Evolutionary conservation across 2,329 filamentous ascomycete species (phyloP).

Genomic region (Fusarium tanahbumbuense): DNA sequence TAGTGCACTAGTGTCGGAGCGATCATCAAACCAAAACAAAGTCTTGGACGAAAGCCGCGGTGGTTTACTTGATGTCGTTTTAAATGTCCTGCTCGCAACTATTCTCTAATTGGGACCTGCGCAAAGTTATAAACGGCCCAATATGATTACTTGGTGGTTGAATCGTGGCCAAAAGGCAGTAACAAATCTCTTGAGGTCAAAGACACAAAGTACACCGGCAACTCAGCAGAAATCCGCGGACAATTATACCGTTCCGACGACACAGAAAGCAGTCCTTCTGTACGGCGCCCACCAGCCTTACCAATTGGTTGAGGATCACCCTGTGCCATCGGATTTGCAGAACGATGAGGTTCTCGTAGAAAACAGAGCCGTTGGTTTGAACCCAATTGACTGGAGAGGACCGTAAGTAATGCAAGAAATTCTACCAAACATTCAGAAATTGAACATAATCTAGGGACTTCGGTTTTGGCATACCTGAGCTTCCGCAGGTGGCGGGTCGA

Average conservation of each 20-base stretch:
- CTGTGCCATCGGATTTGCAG: conserved; percentile 52
- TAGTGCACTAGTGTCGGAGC: not conserved
- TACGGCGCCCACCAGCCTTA: conserved; percentile 57
- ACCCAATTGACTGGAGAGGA: conserved; percentile 82
- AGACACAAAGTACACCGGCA: not conserved
- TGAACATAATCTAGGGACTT: conserved; percentile 64
- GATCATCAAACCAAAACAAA: not conserved
- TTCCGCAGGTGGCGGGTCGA: conserved; percentile 76
- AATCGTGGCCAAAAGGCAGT: not conserved
- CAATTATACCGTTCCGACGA: not conserved
- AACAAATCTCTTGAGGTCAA: not conserved
- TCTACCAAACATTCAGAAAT: not conserved
- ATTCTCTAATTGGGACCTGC: accelerated
- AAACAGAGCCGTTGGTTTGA: conserved; percentile 67
- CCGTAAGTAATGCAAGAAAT: conserved; percentile 62
- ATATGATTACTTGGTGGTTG: not conserved
- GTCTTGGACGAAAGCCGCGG: not conserved
- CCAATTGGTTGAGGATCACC: conserved; percentile 47
- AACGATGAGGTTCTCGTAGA: conserved; percentile 52
- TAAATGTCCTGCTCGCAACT: not conserved
- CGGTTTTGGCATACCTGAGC: conserved; percentile 74
- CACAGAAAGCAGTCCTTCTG: not conserved
- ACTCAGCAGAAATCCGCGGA: not conserved
- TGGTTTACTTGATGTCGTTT: too few relatives aligned
- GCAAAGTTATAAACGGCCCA: not conserved